These are phyloP conservation scores for Aphanomyces cochlioides DNA, from an alignment of 352 stramenopile species.

Conservation along the genomic window DNA sequence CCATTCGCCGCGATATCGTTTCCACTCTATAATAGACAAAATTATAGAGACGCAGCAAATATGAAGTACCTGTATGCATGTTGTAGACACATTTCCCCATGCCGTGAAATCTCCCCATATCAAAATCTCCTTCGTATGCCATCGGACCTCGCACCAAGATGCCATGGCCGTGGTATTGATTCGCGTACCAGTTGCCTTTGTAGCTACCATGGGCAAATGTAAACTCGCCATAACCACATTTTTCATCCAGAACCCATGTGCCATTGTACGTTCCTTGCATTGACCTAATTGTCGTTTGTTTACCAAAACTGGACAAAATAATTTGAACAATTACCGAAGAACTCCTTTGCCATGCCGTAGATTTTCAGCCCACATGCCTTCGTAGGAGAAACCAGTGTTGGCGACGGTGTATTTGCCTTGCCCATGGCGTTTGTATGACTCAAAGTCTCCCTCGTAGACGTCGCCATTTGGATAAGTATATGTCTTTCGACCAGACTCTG, in stretches of 20 bases:
- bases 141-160: constrained; percentile 59
- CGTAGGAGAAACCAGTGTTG: constrained; percentile 70
- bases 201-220: constrained; percentile 71
- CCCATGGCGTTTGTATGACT: constrained; percentile 60
- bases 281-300: constrained; percentile 44
- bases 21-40: constrained; percentile 46
- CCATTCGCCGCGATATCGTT: constrained; percentile 72
- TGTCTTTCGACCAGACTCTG: constrained; percentile 41
- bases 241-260: constrained; percentile 67
- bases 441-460: constrained; percentile 72
- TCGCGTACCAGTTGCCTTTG: constrained; percentile 56
- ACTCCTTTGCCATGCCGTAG: constrained; percentile 65
- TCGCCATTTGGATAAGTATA: constrained; percentile 74
- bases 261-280: constrained; percentile 54
- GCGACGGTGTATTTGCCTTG: constrained; percentile 71
- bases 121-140: constrained; percentile 67
- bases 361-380: constrained; percentile 67
- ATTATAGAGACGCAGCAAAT: constrained; percentile 5
- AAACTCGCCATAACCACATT: constrained; percentile 64
- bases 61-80: not conserved
- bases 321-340: constrained; percentile 36
- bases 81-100: constrained; percentile 43
- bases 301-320: constrained; percentile 40
- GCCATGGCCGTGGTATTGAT: constrained; percentile 61
- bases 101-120: constrained; percentile 47